Evolutionary conservation across 306 rosid genomes (phyloP).

Genomic region (Vachellia pachyceras): DNA sequence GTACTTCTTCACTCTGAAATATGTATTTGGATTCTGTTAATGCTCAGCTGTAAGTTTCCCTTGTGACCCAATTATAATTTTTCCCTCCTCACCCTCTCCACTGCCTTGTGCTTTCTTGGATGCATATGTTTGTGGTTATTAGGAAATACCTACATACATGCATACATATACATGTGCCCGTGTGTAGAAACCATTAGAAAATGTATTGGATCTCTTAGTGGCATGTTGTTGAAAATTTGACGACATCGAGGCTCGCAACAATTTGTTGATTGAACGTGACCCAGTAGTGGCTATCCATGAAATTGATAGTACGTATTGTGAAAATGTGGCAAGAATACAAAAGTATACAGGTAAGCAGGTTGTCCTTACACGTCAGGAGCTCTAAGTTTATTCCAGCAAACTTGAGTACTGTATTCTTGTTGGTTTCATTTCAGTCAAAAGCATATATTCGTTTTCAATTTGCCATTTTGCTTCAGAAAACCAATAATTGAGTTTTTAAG

Average conservation of each 20-base stretch:
- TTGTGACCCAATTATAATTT: neutral
- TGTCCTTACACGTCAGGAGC: slow-evolving; percentile 51
- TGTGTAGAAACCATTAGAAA: slow-evolving; percentile 3
- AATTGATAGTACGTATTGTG: slow-evolving; percentile 44
- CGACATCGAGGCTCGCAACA: slow-evolving; percentile 38
- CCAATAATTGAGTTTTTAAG: slow-evolving; percentile 28
- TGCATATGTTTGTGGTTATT: too few relatives aligned
- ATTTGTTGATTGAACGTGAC: slow-evolving; percentile 59
- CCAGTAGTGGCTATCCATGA: slow-evolving; percentile 56
- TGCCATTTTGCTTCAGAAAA: slow-evolving; percentile 17
- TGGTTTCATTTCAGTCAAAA: slow-evolving; percentile 36
- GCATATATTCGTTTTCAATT: neutral
- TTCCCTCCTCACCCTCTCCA: neutral
- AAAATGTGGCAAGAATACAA: slow-evolving; percentile 57
- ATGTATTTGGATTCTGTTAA: slow-evolving; percentile 29
- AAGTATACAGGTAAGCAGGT: slow-evolving; percentile 64
- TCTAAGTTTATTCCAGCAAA: slow-evolving; percentile 28
- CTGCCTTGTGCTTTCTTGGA: slow-evolving; percentile 22
- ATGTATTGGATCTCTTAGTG: slow-evolving; percentile 14
- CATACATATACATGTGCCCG: neutral
- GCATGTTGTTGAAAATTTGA: slow-evolving; percentile 20
- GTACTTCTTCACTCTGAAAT: neutral
- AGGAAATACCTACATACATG: neutral
- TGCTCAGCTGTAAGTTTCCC: neutral
- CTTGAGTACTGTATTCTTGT: slow-evolving; percentile 23